Percentiles rank a stretch among this genome's conserved stretches.
These are phyloP conservation scores for Xanthoceras sorbifolium DNA, from an alignment of 345 rosid genomes.

Conservation along the genomic window DNA sequence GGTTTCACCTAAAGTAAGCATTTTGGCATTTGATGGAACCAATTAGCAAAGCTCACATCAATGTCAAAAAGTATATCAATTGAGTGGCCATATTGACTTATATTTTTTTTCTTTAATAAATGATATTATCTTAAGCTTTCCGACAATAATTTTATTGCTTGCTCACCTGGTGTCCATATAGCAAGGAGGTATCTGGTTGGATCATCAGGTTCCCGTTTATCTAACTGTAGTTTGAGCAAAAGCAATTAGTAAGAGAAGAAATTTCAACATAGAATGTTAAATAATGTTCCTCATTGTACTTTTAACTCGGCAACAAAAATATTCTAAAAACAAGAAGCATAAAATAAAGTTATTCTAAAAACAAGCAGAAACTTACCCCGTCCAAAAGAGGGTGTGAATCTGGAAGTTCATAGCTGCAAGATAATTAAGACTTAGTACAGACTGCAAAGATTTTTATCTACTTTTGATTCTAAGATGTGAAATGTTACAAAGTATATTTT, in stretches of 20 bases:
- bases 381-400: conserved; percentile 81
- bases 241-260: conserved; percentile 17
- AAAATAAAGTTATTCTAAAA: conserved; percentile 16
- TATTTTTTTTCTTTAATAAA: not conserved
- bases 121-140: conserved; percentile 2
- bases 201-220: conserved; percentile 77
- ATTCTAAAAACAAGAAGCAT: conserved; percentile 11
- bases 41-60: conserved; percentile 18
- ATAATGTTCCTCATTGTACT: not conserved
- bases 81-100: not conserved
- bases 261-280: conserved; percentile 7
- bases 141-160: conserved; percentile 1
- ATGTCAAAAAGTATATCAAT: not conserved
- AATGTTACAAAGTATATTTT: not conserved
- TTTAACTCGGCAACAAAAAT: not conserved
- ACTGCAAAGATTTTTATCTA: conserved; percentile 8
- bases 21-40: conserved; percentile 9
- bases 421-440: conserved; percentile 19
- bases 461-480: not conserved
- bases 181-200: conserved; percentile 88
- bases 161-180: conserved; percentile 95
- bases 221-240: conserved; percentile 55
- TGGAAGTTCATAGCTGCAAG: conserved; percentile 85
- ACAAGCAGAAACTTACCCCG: conserved; percentile 48
- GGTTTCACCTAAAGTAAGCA: conserved; percentile 68